Conservation (phyloP, 306 rosid genomes). For the peach (Prunus persica) region DNA sequence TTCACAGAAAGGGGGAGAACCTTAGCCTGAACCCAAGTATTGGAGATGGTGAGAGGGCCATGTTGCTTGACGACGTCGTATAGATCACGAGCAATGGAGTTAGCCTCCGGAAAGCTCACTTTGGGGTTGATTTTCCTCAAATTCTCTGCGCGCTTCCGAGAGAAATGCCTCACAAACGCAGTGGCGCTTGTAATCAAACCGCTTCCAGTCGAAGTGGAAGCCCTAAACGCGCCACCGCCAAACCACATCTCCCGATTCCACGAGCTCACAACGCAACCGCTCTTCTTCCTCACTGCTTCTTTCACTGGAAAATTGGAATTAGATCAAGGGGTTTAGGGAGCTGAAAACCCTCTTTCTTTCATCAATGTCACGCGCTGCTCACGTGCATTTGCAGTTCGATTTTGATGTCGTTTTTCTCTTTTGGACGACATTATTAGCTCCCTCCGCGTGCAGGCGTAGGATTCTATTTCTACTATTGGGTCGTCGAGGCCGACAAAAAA, state of each 20-base stretch:
- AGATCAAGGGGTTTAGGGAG: background rate
- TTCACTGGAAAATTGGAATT: background rate
- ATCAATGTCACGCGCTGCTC: background rate
- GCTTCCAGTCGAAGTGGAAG: background rate
- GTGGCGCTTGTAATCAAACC: background rate
- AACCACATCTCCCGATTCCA: slow-evolving; percentile 9
- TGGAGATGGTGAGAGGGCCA: slow-evolving; percentile 46
- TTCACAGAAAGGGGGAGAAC: slow-evolving; percentile 7
- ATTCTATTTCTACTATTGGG: too few relatives aligned
- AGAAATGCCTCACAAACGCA: slow-evolving; percentile 40
- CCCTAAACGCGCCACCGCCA: background rate
- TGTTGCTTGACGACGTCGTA: slow-evolving; percentile 39
- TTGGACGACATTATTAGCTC: too few relatives aligned
- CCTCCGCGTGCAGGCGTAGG: too few relatives aligned
- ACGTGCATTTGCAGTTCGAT: background rate
- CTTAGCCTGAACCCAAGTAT: slow-evolving; percentile 49
- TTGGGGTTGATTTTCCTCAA: slow-evolving; percentile 48
- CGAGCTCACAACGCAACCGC: background rate
- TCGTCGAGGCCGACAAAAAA: too few relatives aligned
- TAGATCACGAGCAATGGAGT: slow-evolving; percentile 40
- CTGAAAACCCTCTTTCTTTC: background rate
- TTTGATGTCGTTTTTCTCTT: background rate
- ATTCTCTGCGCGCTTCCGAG: slow-evolving; percentile 46
- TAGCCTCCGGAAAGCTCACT: slow-evolving; percentile 44
- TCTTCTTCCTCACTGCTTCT: background rate